A percentile compares a stretch with the other conserved stretches of the same genome.
Evolutionary conservation across 495 filamentous ascomycete species (phyloP).

Genomic region (Daldinia concentrica): DNA sequence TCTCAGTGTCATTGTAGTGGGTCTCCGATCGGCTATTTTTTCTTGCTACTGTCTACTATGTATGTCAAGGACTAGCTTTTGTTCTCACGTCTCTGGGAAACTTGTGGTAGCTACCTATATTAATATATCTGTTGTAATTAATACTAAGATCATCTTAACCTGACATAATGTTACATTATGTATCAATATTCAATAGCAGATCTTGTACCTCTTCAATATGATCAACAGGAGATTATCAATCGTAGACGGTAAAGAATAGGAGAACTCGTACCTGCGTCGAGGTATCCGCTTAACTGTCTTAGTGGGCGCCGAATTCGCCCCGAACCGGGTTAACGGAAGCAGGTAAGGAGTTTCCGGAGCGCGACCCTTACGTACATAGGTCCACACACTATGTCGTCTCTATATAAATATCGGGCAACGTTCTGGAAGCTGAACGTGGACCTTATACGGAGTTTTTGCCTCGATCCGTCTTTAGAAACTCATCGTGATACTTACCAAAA

Average conservation of each 20-base stretch:
- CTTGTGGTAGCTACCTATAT: not conserved
- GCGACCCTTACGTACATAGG: not conserved
- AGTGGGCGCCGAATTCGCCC: not conserved
- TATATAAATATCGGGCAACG: not conserved
- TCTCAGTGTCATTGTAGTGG: not conserved
- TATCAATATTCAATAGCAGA: too few relatives aligned
- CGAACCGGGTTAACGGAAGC: not conserved
- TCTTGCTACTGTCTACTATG: not conserved
- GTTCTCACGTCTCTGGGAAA: too few relatives aligned
- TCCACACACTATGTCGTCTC: not conserved
- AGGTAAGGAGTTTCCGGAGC: not conserved
- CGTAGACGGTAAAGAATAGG: not conserved
- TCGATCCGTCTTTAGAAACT: not conserved
- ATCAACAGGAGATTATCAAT: too few relatives aligned
- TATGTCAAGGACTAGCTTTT: too few relatives aligned
- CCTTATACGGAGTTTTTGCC: not conserved
- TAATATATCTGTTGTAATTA: not conserved
- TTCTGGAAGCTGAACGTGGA: not conserved
- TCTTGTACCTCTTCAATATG: too few relatives aligned
- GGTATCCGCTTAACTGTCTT: not conserved
- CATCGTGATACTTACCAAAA: not conserved
- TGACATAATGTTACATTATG: too few relatives aligned
- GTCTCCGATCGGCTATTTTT: not conserved
- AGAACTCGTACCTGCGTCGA: not conserved
- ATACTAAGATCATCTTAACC: not conserved